Evolutionary conservation across 352 stramenopile genomes (phyloP).

Genomic region (Pythium aristosporum): DNA sequence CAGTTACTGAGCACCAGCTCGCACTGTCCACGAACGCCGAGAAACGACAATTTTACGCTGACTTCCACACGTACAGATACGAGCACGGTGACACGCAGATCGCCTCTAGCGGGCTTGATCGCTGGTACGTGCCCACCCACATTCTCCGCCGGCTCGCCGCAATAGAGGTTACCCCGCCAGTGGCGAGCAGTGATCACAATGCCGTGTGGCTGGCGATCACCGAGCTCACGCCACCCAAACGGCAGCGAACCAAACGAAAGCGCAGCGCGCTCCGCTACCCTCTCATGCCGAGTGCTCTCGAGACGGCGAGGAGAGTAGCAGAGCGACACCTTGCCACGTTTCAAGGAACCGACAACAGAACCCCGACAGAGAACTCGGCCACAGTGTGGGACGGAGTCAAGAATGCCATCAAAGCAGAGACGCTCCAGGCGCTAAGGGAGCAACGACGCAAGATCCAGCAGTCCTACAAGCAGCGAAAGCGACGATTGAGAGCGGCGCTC

Average conservation of each 20-base stretch:
- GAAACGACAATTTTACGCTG: not conserved
- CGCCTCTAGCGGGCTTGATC: not conserved
- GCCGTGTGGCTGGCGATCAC: not conserved
- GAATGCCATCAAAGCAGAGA: too few relatives aligned
- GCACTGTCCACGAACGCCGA: not conserved
- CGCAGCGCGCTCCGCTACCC: not conserved
- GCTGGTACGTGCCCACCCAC: not conserved
- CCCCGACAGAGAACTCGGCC: too few relatives aligned
- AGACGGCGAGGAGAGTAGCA: too few relatives aligned
- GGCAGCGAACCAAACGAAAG: not conserved
- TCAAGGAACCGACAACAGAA: too few relatives aligned
- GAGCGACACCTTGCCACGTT: too few relatives aligned
- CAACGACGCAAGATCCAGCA: too few relatives aligned
- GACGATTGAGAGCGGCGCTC: not conserved
- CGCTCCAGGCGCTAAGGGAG: too few relatives aligned
- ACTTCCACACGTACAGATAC: slow-evolving; percentile 4
- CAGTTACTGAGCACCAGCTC: not conserved
- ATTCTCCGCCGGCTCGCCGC: not conserved
- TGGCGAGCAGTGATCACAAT: not conserved
- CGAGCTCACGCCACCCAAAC: not conserved
- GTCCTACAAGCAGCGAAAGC: not conserved
- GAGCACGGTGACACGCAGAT: too few relatives aligned
- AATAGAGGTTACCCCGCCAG: not conserved
- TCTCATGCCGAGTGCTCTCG: not conserved
- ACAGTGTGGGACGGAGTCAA: too few relatives aligned